Base-by-base conservation (phyloP, 495 filamentous ascomycete genomes). In the Letharia columbiana region DNA sequence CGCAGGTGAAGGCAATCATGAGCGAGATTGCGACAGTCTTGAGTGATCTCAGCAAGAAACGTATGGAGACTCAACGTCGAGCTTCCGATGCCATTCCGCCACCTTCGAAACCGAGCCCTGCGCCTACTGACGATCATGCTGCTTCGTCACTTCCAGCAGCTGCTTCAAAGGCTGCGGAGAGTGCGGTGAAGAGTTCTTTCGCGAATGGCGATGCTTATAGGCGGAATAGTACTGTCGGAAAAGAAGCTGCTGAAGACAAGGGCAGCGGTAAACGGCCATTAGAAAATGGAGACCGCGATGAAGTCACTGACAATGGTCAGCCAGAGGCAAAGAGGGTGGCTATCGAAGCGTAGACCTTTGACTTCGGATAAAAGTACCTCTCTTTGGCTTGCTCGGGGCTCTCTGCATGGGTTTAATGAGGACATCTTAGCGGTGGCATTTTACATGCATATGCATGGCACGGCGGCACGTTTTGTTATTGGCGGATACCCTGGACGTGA, bases 71-170 rank as follows among this genome's bases (percentile, higher is more conserved):
- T 4, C 31, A 28, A 2, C 31, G 35, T 33, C 80, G 81, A 66
- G 75, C 79, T 59, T 77, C 76, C 61, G 75, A 77, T 60, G 74
- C 77, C 18, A 69, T 78, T 54, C 67, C 77, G 31, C 72, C 76
- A 63, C 64, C 73, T 33, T 23, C 58, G 37, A 61, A 23, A 12
- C 4, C 31, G 37, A 39, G 60, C 11, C 37, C 63, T 41, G 20
- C 20, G 11, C 77, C 74, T 50, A 47, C 70, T 4, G 7, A 5
- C 11, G 17, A 42, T 8, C 37, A 37, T n/a, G 28, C 68, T 67
- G 37, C 72, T 76, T 65, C 67, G 18, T 18, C 64, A 75, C 61
- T 77, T 77, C 61, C 69, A 71, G 35, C 71, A 71, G 47, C 74
- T 71, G 64, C 74, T 69, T 64, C 64, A 64, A 45, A 70, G 69